Base-by-base conservation (phyloP, 2,329 filamentous ascomycete species). In the Magnaporthiopsis incrustans region DNA sequence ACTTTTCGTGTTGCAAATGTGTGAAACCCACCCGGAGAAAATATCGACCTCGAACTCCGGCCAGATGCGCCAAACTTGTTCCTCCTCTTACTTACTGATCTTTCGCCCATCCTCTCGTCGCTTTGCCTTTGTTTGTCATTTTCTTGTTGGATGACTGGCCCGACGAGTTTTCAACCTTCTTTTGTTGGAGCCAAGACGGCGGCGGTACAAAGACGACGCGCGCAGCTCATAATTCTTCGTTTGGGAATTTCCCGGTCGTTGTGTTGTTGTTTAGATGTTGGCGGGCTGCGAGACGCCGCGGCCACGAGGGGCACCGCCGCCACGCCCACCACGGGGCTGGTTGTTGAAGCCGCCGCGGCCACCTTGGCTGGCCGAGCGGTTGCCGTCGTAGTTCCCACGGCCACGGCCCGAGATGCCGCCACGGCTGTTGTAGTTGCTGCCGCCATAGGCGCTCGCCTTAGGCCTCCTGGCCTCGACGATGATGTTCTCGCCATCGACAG, bases 381-480 rank as follows among this genome's bases (percentile, higher is more conserved):
- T 77, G 65, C 79, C 78, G 58, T 90, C 87, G 67, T 82, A 85
- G 56, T 84, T 84, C 69, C 88, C 88, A 72, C 89, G 89, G 66
- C 88, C 87, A 71, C 89, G 85, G 68, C 82, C 81, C 69, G 84
- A 79, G 61, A 76, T 84, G 63, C 88, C 88, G 67, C 89, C 85
- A 68, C 81, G 82, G 67, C 84, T 76, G 70, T 81, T 81, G 73
- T 85, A 86, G 77, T 87, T 89, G 73, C 85, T 85, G 65, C 89
- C 87, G 63, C 88, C 89, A 68, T 88, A 91, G 64, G 86, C 85
- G 67, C 81, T 84, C 59, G 87, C 80, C 77, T 92, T 91, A 70
- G 89, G 86, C 69, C 92, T 91, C 67, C 95, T 92, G 74, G 94
- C 91, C 79, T 98, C 95, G 64, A 99, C 90, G 67, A 86, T 82